Evolutionary conservation across 805 yeast species (phyloP).

Genomic region (Lipomyces kockii): DNA sequence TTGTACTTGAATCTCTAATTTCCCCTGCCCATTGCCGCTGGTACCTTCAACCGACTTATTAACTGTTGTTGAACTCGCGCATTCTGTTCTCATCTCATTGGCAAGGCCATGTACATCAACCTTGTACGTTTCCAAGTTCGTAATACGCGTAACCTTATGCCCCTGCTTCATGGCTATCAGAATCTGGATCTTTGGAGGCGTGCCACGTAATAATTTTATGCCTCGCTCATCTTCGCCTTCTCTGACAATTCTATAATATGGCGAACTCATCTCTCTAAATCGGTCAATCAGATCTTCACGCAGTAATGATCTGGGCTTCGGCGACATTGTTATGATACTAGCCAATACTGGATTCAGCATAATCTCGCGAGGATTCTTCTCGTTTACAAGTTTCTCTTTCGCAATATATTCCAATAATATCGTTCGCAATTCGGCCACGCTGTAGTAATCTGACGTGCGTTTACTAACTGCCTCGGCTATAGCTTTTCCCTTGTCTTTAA

Average conservation of each 20-base stretch:
- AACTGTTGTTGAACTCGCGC: slow-evolving; percentile 87
- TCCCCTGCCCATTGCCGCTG: slow-evolving; percentile 53
- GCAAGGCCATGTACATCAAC: slow-evolving; percentile 70
- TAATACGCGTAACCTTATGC: slow-evolving; percentile 76
- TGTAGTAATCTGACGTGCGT: slow-evolving; percentile 54
- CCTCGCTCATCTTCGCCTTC: slow-evolving; percentile 51
- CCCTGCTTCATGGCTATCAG: slow-evolving; percentile 79
- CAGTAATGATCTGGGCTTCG: slow-evolving; percentile 39
- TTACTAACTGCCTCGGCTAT: slow-evolving; percentile 52
- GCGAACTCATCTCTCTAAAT: slow-evolving; percentile 52
- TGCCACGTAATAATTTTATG: slow-evolving; percentile 61
- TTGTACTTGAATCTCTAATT: slow-evolving; percentile 79
- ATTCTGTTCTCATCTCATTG: slow-evolving; percentile 69
- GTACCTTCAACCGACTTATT: slow-evolving; percentile 39
- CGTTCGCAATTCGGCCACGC: slow-evolving; percentile 58
- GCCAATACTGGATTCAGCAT: slow-evolving; percentile 58
- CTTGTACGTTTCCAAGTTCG: slow-evolving; percentile 68
- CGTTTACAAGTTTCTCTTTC: slow-evolving; percentile 55
- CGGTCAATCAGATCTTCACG: slow-evolving; percentile 48
- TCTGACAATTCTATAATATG: slow-evolving; percentile 54
- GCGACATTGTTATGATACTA: neutral
- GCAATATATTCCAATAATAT: slow-evolving; percentile 62
- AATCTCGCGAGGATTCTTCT: slow-evolving; percentile 59
- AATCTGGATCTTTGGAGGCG: slow-evolving; percentile 67
- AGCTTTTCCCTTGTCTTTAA: slow-evolving; percentile 54